A percentile compares a stretch with the other conserved stretches of the same genome.
These are phyloP conservation scores for Vickermania spadyakhi DNA, from an alignment of 208 protist genomes.

Conservation along the genomic window DNA sequence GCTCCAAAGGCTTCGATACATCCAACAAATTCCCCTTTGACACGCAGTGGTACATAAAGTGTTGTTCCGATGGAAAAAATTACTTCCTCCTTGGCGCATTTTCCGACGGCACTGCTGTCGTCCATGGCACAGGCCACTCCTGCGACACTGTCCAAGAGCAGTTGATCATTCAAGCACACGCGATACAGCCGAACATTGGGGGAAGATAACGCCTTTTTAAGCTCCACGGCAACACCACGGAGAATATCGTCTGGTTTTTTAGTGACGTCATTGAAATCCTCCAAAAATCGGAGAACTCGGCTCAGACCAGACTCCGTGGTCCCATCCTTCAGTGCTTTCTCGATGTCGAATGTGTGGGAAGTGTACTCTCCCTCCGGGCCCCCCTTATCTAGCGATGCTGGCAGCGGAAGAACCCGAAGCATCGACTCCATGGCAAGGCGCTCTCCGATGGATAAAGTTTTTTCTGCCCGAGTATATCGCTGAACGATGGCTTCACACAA, in stretches of 20 bases:
- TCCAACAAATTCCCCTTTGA: constrained; percentile 9
- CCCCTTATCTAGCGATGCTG: constrained; percentile 5
- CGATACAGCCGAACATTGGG: constrained; percentile 12
- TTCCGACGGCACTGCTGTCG: constrained; percentile 16
- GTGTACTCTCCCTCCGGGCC: neutral
- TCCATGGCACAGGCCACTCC: constrained; percentile 11
- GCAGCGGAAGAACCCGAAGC: constrained; percentile 10
- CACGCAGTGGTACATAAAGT: constrained; percentile 14
- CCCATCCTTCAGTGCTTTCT: neutral
- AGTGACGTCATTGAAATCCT: neutral
- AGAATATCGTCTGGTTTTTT: neutral
- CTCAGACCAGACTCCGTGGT: neutral
- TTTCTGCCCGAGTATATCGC: constrained; percentile 47
- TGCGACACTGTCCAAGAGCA: constrained; percentile 15
- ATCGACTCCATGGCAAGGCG: constrained; percentile 24
- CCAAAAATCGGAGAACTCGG: neutral
- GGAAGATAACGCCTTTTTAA: constrained; percentile 6
- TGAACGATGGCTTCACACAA: constrained; percentile 65
- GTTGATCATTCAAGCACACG: constrained; percentile 8
- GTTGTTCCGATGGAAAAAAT: constrained; percentile 12
- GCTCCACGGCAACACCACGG: constrained; percentile 4
- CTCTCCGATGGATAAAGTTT: constrained; percentile 26
- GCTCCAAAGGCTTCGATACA: constrained; percentile 13
- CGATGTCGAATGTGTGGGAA: neutral
- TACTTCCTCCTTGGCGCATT: constrained; percentile 5